Evolutionary conservation across 1,284 basidiomycete species (phyloP), one percentile per base, ranked within the genome.

Genomic region (Fistulina hepatica): DNA sequence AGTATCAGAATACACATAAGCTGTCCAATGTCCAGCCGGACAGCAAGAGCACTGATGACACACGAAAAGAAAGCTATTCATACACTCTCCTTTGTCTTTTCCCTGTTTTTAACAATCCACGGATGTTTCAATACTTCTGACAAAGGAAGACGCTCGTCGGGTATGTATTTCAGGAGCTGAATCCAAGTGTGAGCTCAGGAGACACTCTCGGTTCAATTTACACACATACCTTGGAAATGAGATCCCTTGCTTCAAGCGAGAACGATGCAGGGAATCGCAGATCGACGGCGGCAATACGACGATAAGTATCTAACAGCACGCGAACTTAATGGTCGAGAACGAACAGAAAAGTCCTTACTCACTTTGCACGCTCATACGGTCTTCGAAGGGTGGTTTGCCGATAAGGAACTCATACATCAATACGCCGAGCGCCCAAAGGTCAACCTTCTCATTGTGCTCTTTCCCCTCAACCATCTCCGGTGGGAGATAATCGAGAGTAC

Each of bases 381-480:
- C 89, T 53, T 98, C 95, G 48, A 99, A 99, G 0, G 95, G 95
- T 4, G 95, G 92, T 8, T 73, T 73, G 2, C 95, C 95, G 42
- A 81, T 76, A 39, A 97, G 61, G 57, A 98, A 98, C 59, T 99
- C 95, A 58, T 91, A 99, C 1, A 82, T 86, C 41, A 99, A 68
- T 4, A 98, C 94, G 28, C 95, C 95, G 8, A 99, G 65, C 0
- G 95, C 94, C 95, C 95, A 99, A 37, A 93, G 73, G 52, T 98
- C 95, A 22, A 95, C 92, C 52, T 81, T 82, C 53, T 91, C 86
- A 32, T 72, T 80, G 52, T 95, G 90, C 43, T 82, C 81, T 46
- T 72, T 81, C 1, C 81, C 81, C 51, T 97, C 90, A 10, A 98
- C 85, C 95, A 98, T 98, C 65, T 98, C 95, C 10, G 95, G 95